Evolutionary conservation across 1,284 basidiomycete genomes (phyloP).

Genomic region (Cryptococcus depauperatus): DNA sequence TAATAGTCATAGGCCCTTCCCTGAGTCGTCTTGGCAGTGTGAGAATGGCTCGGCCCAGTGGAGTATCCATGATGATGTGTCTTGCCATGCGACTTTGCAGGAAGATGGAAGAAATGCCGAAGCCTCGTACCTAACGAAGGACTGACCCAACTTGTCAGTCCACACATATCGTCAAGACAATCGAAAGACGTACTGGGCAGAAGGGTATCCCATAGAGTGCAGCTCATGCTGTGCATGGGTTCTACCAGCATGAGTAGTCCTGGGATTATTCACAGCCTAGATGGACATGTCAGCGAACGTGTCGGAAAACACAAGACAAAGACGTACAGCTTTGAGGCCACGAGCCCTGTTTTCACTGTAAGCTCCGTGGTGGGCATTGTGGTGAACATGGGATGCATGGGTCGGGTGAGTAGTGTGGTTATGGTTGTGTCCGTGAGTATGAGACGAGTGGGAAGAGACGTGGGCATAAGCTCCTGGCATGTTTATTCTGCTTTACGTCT

Average conservation of each 20-base stretch:
- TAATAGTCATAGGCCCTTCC: too few relatives aligned
- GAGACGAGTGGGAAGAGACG: neutral
- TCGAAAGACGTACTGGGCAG: conserved; percentile 12
- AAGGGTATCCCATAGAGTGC: conserved; percentile 14
- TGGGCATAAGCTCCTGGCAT: neutral
- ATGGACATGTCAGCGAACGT: neutral
- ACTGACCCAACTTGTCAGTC: conserved; percentile 1
- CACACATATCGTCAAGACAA: neutral
- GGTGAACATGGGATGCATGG: conserved; percentile 1
- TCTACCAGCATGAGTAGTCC: conserved; percentile 18
- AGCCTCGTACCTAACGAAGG: conserved; percentile 17
- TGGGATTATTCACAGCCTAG: conserved; percentile 24
- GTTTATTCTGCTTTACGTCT: neutral
- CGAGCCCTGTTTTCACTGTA: conserved; percentile 16
- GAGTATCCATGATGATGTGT: too few relatives aligned
- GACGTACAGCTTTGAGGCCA: conserved; percentile 16
- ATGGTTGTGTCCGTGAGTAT: neutral
- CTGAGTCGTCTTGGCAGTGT: too few relatives aligned
- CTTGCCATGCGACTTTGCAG: conserved; percentile 19
- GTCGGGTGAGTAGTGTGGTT: neutral
- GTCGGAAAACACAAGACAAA: neutral
- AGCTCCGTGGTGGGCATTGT: conserved; percentile 6
- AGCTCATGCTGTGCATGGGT: conserved; percentile 16
- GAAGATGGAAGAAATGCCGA: conserved; percentile 18
- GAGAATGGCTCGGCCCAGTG: too few relatives aligned